These are phyloP conservation scores for Uronychia binucleata DNA, from an alignment of 73 alveolate species.

Conservation along the genomic window DNA sequence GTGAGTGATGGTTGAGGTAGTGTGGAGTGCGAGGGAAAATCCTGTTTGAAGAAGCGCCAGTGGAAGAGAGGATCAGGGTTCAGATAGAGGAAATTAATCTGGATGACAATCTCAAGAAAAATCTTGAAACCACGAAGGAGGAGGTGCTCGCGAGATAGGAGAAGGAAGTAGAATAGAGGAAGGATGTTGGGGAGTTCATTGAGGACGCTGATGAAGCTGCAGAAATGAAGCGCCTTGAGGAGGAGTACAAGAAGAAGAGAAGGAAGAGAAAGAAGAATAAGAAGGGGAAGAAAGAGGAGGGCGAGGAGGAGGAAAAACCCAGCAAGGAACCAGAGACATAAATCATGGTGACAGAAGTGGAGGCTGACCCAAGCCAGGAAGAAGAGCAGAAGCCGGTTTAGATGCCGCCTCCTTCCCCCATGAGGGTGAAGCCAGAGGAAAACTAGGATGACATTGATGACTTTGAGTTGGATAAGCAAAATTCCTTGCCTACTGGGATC, in stretches of 20 bases:
- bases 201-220: slow-evolving; percentile 51
- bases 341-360: not conserved
- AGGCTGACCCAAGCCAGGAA: not conserved
- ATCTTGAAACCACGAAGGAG: not conserved
- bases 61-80: slow-evolving; percentile 8
- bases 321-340: not conserved
- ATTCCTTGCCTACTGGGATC: no score
- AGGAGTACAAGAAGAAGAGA: slow-evolving; percentile 14
- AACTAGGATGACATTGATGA: not conserved
- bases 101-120: slow-evolving; percentile 19
- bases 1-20: slow-evolving; percentile 12
- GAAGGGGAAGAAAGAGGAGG: not conserved
- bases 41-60: not conserved
- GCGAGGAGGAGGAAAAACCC: not conserved
- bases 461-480: not conserved
- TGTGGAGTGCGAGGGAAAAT: slow-evolving; percentile 5
- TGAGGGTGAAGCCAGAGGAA: not conserved
- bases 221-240: slow-evolving; percentile 32
- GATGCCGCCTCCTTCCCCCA: slow-evolving; percentile 1
- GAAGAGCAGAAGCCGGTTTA: no score
- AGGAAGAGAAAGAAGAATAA: slow-evolving; percentile 7
- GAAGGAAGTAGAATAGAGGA: slow-evolving; percentile 13
- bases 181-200: slow-evolving; percentile 47
- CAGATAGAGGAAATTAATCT: slow-evolving; percentile 32
- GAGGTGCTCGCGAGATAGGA: not conserved